These are phyloP conservation scores for Trypanosoma avium DNA, from an alignment of 208 protist genomes.

Conservation along the genomic window DNA sequence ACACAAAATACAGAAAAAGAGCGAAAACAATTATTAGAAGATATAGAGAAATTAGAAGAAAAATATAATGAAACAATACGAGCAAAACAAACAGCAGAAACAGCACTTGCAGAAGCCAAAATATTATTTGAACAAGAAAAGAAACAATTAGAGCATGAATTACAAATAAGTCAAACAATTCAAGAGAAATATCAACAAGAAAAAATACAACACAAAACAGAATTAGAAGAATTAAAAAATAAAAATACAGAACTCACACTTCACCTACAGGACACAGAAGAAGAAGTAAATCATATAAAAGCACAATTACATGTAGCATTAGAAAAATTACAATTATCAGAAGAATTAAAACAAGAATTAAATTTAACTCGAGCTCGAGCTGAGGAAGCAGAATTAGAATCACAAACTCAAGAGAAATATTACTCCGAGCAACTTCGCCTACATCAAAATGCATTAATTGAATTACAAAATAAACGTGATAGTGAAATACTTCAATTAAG, in stretches of 20 bases:
- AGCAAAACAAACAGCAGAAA: not conserved
- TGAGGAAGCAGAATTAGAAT: constrained; percentile 34
- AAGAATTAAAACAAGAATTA: constrained; percentile 25
- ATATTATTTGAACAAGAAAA: not conserved
- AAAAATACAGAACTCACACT: constrained; percentile 1
- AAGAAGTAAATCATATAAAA: not conserved
- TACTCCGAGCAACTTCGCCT: constrained; percentile 43
- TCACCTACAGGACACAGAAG: constrained; percentile 12
- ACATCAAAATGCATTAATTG: constrained; percentile 39
- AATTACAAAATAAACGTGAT: constrained; percentile 40
- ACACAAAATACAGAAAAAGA: not conserved
- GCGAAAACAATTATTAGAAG: constrained; percentile 6
- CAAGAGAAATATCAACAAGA: not conserved
- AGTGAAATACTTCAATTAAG: constrained; percentile 28
- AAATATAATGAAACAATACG: constrained; percentile 2
- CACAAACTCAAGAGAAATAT: constrained; percentile 32
- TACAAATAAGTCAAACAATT: not conserved
- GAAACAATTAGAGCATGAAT: constrained; percentile 2
- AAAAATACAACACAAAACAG: not conserved
- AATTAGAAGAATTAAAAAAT: not conserved
- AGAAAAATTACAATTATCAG: constrained; percentile 3
- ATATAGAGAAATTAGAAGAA: not conserved
- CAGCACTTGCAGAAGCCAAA: constrained; percentile 5
- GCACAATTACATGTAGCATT: constrained; percentile 1
- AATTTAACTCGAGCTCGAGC: constrained; percentile 10